Percentiles rank a stretch among this genome's conserved stretches.
Evolutionary conservation across 768 basidiomycete species (phyloP).

Genomic region (Clavulina sp.): DNA sequence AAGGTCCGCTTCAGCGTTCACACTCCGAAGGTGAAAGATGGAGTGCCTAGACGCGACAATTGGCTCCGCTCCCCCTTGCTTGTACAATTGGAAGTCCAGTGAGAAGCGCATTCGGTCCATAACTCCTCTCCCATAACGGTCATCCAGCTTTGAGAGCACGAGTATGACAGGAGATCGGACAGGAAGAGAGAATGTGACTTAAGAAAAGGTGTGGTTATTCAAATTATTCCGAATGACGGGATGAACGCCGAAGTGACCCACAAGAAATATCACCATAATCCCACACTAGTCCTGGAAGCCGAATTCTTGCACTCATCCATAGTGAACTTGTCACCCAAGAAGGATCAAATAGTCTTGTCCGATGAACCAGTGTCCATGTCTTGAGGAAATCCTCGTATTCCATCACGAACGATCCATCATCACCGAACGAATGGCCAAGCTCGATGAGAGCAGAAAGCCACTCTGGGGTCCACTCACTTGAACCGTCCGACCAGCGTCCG

Average conservation of each 20-base stretch:
- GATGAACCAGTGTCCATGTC: slow-evolving; percentile 27
- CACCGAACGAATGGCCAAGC: slow-evolving; percentile 31
- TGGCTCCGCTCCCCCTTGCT: slow-evolving; percentile 25
- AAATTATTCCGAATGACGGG: slow-evolving; percentile 26
- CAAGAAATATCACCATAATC: slow-evolving; percentile 38
- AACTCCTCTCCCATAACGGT: slow-evolving; percentile 32
- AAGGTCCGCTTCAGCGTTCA: slow-evolving; percentile 13
- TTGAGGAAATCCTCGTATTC: slow-evolving; percentile 19
- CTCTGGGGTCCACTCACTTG: slow-evolving; percentile 38
- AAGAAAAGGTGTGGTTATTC: slow-evolving; percentile 16
- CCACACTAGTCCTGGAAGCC: slow-evolving; percentile 31
- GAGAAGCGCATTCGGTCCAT: slow-evolving; percentile 28
- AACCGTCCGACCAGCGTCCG: slow-evolving; percentile 35
- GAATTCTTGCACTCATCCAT: slow-evolving; percentile 29
- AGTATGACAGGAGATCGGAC: slow-evolving; percentile 26
- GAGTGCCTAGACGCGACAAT: slow-evolving; percentile 11
- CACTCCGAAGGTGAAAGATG: slow-evolving; percentile 11
- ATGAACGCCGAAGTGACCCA: slow-evolving; percentile 15
- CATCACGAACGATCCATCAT: slow-evolving; percentile 40
- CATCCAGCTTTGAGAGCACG: slow-evolving; percentile 35
- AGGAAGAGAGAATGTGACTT: slow-evolving; percentile 32
- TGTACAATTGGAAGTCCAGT: slow-evolving; percentile 34
- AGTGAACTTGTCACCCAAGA: slow-evolving; percentile 32
- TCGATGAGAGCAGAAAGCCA: slow-evolving; percentile 29
- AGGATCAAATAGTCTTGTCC: slow-evolving; percentile 31